Evolutionary conservation across 2,329 filamentous ascomycete species (phyloP), one percentile per base, ranked within the genome.

Genomic region (Aureobasidium subglaciale): DNA sequence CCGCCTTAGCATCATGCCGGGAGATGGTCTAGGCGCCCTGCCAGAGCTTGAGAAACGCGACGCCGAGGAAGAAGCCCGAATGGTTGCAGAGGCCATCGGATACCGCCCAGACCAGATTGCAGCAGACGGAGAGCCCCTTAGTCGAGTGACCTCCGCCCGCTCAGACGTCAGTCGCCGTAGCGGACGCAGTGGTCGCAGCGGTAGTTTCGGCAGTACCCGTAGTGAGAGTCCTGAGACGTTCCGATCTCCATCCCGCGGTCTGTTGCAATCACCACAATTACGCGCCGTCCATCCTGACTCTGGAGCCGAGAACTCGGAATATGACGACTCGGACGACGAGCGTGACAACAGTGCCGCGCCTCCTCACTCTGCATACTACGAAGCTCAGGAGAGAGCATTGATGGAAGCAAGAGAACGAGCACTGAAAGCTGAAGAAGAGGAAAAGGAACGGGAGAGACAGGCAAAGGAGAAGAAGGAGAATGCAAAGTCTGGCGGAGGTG

Each of bases 161-260:
- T 64, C 62, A 15, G 62, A 64, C 9, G 37, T 58, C 15, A 61
- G 60, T 40, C 48, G 45, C 22, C 55, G 54, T 18, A 58, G 56
- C 35, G 62, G 79, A 78, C 63, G 73, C 73, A 43, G 73, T 72
- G 30, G 76, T 76, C 13, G 77, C 80, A 29, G 74, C 74, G 2
- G 71, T 71, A 56, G 78, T 75, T 6, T 72, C 77, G 35, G 77
- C 74, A 16, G 69, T 74, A 15, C 72, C 70, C 42, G 65, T 59
- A 30, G 49, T 50, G 16, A 59, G 18, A 60, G 58, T 16, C 54
- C 58, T 4, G 60, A 60, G 4, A 60, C 62, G 34, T 22, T 62
- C 9, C 56, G 55, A 4, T 58, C 50, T 42, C 60, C 63, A 15
- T 48, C 48, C 10, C 38, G 55, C 15, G 50, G 56, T 3, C 40